A percentile compares a stretch with the other conserved stretches of the same genome.
These are phyloP conservation scores for Eucalyptus leucophloia DNA, from an alignment of 345 rosid genomes.

Conservation along the genomic window DNA sequence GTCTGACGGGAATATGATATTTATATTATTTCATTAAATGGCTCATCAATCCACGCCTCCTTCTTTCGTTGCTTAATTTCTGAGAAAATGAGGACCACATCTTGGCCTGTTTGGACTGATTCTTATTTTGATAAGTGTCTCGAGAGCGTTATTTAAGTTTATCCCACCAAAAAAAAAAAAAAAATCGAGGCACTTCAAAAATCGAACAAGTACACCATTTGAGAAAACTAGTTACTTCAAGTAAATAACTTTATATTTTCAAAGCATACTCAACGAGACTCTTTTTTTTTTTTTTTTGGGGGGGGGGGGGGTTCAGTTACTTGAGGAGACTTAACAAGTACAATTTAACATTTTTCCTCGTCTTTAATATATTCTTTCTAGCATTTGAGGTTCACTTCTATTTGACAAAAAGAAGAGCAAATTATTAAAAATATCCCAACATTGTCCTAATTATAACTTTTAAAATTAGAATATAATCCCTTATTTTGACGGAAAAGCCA, in stretches of 20 bases:
- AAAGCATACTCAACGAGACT: not conserved
- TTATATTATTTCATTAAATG: not conserved
- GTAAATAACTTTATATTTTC: not conserved
- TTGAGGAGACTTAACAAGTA: not conserved
- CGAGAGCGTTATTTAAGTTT: not conserved
- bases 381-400: not conserved
- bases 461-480: not conserved
- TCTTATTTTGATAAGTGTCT: not conserved
- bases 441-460: not conserved
- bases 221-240: not conserved
- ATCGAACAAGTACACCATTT: not conserved
- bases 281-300: fast-evolving
- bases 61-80: not conserved
- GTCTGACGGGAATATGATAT: not conserved
- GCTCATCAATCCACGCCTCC: not conserved
- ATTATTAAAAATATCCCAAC: not conserved
- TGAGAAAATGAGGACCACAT: not conserved
- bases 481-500: too few relatives aligned
- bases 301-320: too few relatives aligned
- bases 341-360: not conserved
- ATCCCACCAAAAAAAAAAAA: too few relatives aligned
- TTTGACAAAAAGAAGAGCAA: not conserved
- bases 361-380: not conserved
- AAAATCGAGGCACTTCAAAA: not conserved
- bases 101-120: not conserved